These are phyloP conservation scores for Tolypocladium endophyticum DNA, from an alignment of 2,329 filamentous ascomycete species.

Conservation along the genomic window DNA sequence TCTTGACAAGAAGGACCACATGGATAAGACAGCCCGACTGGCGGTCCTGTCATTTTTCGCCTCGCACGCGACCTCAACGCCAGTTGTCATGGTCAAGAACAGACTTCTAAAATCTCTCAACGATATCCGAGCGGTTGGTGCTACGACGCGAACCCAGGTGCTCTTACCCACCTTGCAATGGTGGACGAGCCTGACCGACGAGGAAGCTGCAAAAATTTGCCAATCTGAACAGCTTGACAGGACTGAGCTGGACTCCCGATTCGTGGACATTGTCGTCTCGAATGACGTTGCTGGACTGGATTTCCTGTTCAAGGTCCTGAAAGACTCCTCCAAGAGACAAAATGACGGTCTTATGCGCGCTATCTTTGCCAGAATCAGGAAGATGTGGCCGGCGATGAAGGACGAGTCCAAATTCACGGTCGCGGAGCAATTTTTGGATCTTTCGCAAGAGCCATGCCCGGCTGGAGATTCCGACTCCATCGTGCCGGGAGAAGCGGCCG, in stretches of 20 bases:
- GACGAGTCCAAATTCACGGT: constrained; percentile 47
- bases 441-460: constrained; percentile 37
- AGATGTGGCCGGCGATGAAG: constrained; percentile 66
- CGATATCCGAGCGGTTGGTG: constrained; percentile 60
- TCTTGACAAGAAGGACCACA: constrained; percentile 40
- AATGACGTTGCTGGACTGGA: constrained; percentile 43
- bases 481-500: constrained; percentile 51
- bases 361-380: constrained; percentile 58
- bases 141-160: constrained; percentile 57
- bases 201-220: constrained; percentile 35
- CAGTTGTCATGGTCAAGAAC: constrained; percentile 58
- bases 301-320: constrained; percentile 37
- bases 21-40: constrained; percentile 51
- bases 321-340: constrained; percentile 26
- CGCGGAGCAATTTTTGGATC: constrained; percentile 51
- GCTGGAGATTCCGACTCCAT: constrained; percentile 22
- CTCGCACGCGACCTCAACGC: constrained; percentile 60
- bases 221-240: constrained; percentile 30
- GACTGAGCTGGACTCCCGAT: constrained; percentile 27
- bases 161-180: constrained; percentile 64
- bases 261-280: constrained; percentile 41
- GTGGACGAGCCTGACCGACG: constrained; percentile 51
- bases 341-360: constrained; percentile 45
- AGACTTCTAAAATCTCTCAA: constrained; percentile 63
- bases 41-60: constrained; percentile 63